These are phyloP conservation scores for Talaromyces amestolkiae DNA, from an alignment of 2,329 filamentous ascomycete genomes.

Conservation along the genomic window DNA sequence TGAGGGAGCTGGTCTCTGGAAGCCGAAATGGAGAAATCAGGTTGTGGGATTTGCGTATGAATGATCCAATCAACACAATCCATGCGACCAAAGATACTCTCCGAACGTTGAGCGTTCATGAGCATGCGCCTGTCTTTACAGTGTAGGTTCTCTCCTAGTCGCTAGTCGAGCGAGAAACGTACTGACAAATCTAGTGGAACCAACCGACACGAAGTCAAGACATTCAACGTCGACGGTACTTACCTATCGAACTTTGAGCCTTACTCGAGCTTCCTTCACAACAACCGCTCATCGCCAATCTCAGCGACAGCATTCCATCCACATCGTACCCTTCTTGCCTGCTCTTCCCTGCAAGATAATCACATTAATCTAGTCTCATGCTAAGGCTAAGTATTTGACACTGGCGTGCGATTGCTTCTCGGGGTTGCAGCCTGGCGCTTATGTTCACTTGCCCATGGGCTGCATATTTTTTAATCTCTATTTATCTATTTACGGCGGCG, in stretches of 20 bases:
- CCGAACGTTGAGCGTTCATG: slow-evolving; percentile 85
- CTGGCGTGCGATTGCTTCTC: slow-evolving; percentile 1
- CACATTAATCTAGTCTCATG: slow-evolving; percentile 81
- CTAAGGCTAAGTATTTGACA: slow-evolving; percentile 13
- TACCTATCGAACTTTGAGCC: slow-evolving; percentile 83
- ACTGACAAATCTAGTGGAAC: slow-evolving; percentile 63
- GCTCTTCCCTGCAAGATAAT: slow-evolving; percentile 79
- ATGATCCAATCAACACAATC: slow-evolving; percentile 70
- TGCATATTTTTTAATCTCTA: slow-evolving; percentile 5
- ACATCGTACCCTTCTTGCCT: slow-evolving; percentile 86
- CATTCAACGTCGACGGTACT: slow-evolving; percentile 82
- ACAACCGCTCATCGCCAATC: slow-evolving; percentile 77
- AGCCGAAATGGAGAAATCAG: slow-evolving; percentile 91
- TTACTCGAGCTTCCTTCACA: slow-evolving; percentile 81
- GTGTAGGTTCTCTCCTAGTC: slow-evolving; percentile 61
- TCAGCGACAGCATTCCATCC: slow-evolving; percentile 92
- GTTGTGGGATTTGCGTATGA: slow-evolving; percentile 93
- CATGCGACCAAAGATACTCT: slow-evolving; percentile 73
- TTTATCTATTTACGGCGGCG: background rate
- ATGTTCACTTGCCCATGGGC: slow-evolving; percentile 1
- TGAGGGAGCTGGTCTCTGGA: slow-evolving; percentile 85
- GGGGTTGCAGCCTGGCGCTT: slow-evolving; percentile 4
- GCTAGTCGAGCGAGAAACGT: background rate
- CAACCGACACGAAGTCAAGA: slow-evolving; percentile 80
- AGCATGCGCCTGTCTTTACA: slow-evolving; percentile 93